Base-by-base conservation (phyloP, 805 yeast species). In the Zygosaccharomyces lentus region DNA sequence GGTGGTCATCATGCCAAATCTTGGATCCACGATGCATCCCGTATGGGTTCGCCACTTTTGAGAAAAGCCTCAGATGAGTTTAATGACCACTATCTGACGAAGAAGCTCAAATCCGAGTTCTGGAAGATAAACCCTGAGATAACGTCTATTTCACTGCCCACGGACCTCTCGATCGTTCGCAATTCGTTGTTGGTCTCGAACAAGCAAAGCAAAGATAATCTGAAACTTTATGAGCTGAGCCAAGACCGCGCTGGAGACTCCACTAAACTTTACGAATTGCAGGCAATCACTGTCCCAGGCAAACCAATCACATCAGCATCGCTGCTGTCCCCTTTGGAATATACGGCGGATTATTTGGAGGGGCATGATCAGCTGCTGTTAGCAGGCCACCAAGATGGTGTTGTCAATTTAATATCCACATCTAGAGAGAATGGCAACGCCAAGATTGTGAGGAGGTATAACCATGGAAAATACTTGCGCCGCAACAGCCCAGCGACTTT, bases 331-430 rank as follows among this genome's bases (percentile, higher is more conserved):
- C 43, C 29, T 16, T 15, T n/a, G 21, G 44, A 40, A 16, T 51
- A 39, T 26, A 35, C 45, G 23, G 46, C 49, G 32, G 49, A 47
- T 15, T 37, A 44, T 16, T 41, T 46, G 15, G 53, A 49, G 6
- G 46, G 50, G 4, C 53, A 55, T 30, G 48, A 51, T 13, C 54
- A 54, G 16, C 9, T 51, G 16, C 15, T 84, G 37, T 58, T 81
- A n/a, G 75, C 95, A 0, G 96, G 96, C 9, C 93, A 88, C 61
- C 76, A 74, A 42, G 77, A 79, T 48, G 96, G 96, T 1, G 68
- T 76, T 45, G 87, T 81, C 0, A 87, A 90, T 63, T 62, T 89
- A 48, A 78, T 87, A 2, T 70, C 83, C 13, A 72, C 88, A 7
- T 66, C 77, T 0, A 61, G 67, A 21, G 58, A 69, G 7, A 69